Evolutionary conservation across 1,284 basidiomycete genomes (phyloP).

Genomic region (Sporisorium iseilematis-ciliati): DNA sequence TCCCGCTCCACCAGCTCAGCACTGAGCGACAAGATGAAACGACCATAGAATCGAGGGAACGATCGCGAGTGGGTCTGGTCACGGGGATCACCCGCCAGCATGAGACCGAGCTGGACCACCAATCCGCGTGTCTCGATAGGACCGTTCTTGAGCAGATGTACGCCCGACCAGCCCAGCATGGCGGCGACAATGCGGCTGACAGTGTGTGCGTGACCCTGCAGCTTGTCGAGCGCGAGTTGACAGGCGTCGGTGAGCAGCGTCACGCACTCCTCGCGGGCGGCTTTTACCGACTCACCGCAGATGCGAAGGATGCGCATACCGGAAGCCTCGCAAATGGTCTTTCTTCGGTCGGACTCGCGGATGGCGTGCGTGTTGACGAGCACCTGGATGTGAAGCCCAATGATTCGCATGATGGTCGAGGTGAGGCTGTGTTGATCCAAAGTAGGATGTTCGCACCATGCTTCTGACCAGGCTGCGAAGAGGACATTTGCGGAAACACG

Average conservation of each 20-base stretch:
- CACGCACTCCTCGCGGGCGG: constrained; percentile 45
- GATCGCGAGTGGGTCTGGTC: constrained; percentile 42
- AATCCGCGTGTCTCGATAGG: constrained; percentile 48
- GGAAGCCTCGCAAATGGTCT: constrained; percentile 42
- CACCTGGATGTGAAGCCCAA: constrained; percentile 48
- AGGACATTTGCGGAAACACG: constrained; percentile 49
- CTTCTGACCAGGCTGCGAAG: constrained; percentile 46
- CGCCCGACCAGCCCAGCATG: constrained; percentile 51
- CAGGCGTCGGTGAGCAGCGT: constrained; percentile 35
- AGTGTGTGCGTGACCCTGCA: constrained; percentile 33
- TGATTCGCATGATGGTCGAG: constrained; percentile 49
- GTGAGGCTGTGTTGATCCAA: constrained; percentile 38
- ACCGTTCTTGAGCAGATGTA: constrained; percentile 49
- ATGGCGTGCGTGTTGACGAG: constrained; percentile 54
- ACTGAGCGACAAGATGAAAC: constrained; percentile 52
- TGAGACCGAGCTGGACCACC: constrained; percentile 47
- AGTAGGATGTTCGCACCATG: constrained; percentile 51
- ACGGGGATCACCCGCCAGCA: constrained; percentile 43
- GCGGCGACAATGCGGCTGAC: constrained; percentile 44
- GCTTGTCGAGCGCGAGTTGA: constrained; percentile 36
- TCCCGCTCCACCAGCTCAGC: constrained; percentile 49
- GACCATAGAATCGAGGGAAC: constrained; percentile 47
- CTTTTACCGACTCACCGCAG: constrained; percentile 39
- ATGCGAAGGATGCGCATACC: constrained; percentile 48
- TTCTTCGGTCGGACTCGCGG: constrained; percentile 43